A percentile compares a stretch with the other conserved stretches of the same genome.
Evolutionary conservation across 768 basidiomycete species (phyloP).

Genomic region (Holtermannia corniformis): DNA sequence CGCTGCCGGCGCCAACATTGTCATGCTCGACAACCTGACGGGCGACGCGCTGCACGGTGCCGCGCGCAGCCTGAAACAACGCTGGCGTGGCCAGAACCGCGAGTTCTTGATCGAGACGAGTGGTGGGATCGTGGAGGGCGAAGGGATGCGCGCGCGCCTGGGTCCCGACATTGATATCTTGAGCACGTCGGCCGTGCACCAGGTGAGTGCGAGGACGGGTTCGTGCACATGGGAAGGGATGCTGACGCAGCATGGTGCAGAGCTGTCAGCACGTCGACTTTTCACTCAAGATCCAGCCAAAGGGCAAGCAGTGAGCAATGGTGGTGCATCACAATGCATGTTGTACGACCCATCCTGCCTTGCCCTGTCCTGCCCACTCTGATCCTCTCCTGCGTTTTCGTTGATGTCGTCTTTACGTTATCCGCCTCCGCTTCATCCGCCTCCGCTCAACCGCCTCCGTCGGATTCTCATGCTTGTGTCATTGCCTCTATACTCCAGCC

Average conservation of each 20-base stretch:
- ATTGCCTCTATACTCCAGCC: not conserved
- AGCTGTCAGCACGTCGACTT: conserved; percentile 92
- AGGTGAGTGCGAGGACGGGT: conserved; percentile 10
- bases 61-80: conserved; percentile 62
- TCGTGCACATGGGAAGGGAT: not conserved
- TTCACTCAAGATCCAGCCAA: conserved; percentile 80
- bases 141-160: conserved; percentile 72
- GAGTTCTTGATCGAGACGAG: conserved; percentile 85
- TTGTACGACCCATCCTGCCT: too few relatives aligned
- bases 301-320: conserved; percentile 5
- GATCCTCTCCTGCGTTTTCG: not conserved
- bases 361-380: too few relatives aligned
- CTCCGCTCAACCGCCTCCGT: not conserved
- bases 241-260: conserved; percentile 48
- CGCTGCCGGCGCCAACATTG: conserved; percentile 82
- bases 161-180: conserved; percentile 73
- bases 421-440: not conserved
- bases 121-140: conserved; percentile 84
- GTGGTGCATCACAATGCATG: too few relatives aligned
- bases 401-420: not conserved
- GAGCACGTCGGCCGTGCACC: conserved; percentile 50
- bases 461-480: too few relatives aligned
- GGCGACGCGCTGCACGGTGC: conserved; percentile 60
- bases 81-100: conserved; percentile 65
- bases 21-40: conserved; percentile 93